Evolutionary conservation across 148 eudicot species (phyloP).

Genomic region (Rhododendron griersonianum): DNA sequence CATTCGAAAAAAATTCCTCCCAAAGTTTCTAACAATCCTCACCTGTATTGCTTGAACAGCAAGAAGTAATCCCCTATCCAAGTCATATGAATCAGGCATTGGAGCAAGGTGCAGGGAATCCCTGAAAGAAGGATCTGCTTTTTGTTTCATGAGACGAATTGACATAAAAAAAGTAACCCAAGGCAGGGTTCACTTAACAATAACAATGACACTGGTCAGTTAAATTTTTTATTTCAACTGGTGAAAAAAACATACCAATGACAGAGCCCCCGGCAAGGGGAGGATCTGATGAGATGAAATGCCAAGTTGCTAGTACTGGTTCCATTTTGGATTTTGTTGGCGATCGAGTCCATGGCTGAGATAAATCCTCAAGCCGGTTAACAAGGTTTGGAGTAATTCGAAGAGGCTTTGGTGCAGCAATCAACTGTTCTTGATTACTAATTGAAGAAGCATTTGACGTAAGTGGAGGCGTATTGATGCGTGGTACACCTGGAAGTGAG

Average conservation of each 20-base stretch:
- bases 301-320: slow-evolving; percentile 89
- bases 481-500: slow-evolving; percentile 71
- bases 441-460: slow-evolving; percentile 38
- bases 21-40: slow-evolving; percentile 3
- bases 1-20: background rate
- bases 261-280: slow-evolving; percentile 39
- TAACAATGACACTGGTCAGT: background rate
- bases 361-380: slow-evolving; percentile 78
- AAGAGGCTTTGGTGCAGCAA: slow-evolving; percentile 84
- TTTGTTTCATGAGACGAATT: slow-evolving; percentile 72
- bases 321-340: slow-evolving; percentile 94
- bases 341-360: slow-evolving; percentile 99
- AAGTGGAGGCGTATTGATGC: slow-evolving; percentile 93
- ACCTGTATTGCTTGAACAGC: slow-evolving; percentile 99
- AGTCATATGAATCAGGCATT: slow-evolving; percentile 97
- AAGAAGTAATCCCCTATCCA: slow-evolving; percentile 96
- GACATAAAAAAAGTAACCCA: slow-evolving; percentile 18
- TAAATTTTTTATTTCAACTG: slow-evolving; percentile 4
- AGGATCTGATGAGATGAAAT: slow-evolving; percentile 62
- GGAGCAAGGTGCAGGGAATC: slow-evolving; percentile 88
- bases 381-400: slow-evolving; percentile 76
- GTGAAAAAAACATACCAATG: slow-evolving; percentile 47
- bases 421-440: slow-evolving; percentile 45
- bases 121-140: slow-evolving; percentile 89
- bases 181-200: slow-evolving; percentile 4